Evolutionary conservation across 352 stramenopile species (phyloP).

Genomic region (Phytophthora melonis): DNA sequence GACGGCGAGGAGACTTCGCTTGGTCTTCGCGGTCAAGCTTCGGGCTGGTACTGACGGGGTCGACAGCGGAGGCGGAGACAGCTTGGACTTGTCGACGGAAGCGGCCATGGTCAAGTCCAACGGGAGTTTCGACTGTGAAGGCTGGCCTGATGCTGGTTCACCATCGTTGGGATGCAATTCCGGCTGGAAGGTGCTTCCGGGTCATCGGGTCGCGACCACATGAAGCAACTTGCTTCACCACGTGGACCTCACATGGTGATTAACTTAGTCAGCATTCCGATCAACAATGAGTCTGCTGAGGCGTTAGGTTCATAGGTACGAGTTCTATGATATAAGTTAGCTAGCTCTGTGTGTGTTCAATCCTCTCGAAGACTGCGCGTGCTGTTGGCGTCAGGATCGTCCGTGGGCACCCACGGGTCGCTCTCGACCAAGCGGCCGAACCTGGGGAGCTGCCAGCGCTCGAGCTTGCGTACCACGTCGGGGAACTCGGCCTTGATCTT

Average conservation of each 20-base stretch:
- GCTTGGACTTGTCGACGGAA: constrained; percentile 5
- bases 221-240: neutral
- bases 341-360: constrained; percentile 23
- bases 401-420: constrained; percentile 24
- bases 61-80: neutral
- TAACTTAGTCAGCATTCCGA: neutral
- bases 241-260: neutral
- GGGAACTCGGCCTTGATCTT: constrained; percentile 48
- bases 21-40: constrained; percentile 1
- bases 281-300: neutral
- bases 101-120: constrained; percentile 1
- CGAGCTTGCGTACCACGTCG: constrained; percentile 29
- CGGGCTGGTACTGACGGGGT: neutral
- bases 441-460: constrained; percentile 26
- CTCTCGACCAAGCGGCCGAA: constrained; percentile 30
- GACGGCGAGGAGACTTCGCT: constrained; percentile 8
- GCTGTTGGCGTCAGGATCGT: constrained; percentile 15
- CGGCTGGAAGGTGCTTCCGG: neutral
- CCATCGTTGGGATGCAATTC: constrained; percentile 14
- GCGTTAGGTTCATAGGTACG: neutral
- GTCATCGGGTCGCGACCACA: constrained; percentile 2
- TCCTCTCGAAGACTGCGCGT: constrained; percentile 24
- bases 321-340: constrained; percentile 29
- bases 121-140: constrained; percentile 14
- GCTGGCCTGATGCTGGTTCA: constrained; percentile 8